A percentile compares a stretch with the other conserved stretches of the same genome.
phyloP scores from a whole-genome alignment of 2,329 filamentous ascomycete genomes.

The Rugonectria rugulosa region DNA sequence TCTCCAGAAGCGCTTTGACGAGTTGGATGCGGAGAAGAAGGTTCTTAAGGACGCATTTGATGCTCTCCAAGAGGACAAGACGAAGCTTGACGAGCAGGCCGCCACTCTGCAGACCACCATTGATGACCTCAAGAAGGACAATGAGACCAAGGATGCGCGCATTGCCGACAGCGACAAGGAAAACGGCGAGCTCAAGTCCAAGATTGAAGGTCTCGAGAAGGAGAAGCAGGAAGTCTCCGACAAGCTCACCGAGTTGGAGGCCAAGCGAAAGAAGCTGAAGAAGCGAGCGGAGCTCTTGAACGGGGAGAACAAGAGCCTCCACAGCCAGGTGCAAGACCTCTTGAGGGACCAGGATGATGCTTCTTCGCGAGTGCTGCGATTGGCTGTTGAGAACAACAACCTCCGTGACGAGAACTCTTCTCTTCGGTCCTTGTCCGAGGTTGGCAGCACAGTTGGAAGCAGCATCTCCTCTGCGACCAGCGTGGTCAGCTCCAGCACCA shows the following conservation, averaged over 20 bases:
- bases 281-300: conserved; percentile 32
- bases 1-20: conserved; percentile 16
- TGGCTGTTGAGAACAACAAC: conserved; percentile 32
- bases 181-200: conserved; percentile 35
- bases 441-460: conserved; percentile 32
- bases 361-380: conserved; percentile 31
- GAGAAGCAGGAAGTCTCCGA: conserved; percentile 35
- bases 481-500: conserved; percentile 1
- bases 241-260: conserved; percentile 33
- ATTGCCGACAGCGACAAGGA: conserved; percentile 32
- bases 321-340: conserved; percentile 29
- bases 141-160: conserved; percentile 33
- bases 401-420: conserved; percentile 35
- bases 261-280: conserved; percentile 35
- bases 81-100: conserved; percentile 24
- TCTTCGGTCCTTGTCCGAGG: conserved; percentile 29
- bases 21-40: conserved; percentile 36
- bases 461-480: conserved; percentile 29
- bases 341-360: conserved; percentile 36
- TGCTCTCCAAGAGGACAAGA: conserved; percentile 34
- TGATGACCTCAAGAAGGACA: conserved; percentile 32
- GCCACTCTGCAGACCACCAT: conserved; percentile 17
- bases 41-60: conserved; percentile 27
- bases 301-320: conserved; percentile 27
- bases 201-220: conserved; percentile 33